These are phyloP conservation scores for Beauveria australis DNA, from an alignment of 2,329 filamentous ascomycete genomes.

Conservation along the genomic window DNA sequence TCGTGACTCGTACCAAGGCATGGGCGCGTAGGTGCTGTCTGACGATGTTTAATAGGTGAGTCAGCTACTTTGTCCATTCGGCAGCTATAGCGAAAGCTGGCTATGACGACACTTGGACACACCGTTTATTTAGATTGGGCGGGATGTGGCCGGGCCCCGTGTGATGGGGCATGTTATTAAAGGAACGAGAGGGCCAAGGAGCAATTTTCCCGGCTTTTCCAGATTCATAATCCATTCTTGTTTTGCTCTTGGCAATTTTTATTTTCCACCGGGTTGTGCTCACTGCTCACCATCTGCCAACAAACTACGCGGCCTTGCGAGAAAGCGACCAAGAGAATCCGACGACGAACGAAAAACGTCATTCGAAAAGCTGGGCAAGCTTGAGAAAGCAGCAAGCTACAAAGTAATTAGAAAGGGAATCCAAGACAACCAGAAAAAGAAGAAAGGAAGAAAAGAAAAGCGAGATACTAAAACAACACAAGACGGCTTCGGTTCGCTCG, in stretches of 20 bases:
- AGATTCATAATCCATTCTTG: no score
- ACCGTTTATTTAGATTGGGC: neutral
- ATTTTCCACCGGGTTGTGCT: no score
- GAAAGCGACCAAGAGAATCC: neutral
- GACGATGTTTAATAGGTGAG: neutral
- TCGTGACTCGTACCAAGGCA: no score
- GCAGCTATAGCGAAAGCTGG: neutral
- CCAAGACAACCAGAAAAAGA: no score
- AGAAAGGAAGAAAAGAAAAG: no score
- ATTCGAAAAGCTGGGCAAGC: neutral
- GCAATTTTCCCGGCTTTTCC: no score
- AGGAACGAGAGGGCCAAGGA: neutral
- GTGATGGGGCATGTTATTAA: neutral
- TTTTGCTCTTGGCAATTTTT: no score
- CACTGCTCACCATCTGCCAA: no score
- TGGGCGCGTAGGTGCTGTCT: neutral
- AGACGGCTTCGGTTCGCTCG: neutral
- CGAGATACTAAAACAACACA: no score
- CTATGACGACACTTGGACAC: neutral
- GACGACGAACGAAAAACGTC: no score
- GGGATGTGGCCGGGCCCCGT: neutral
- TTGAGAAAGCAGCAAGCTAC: neutral
- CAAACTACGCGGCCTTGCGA: no score
- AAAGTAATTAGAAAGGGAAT: no score
- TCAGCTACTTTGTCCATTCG: neutral